Percentiles rank a stretch among this genome's conserved stretches.
These are phyloP conservation scores for Beauveria brongniartii DNA, from an alignment of 2,329 filamentous ascomycete species.

Conservation along the genomic window DNA sequence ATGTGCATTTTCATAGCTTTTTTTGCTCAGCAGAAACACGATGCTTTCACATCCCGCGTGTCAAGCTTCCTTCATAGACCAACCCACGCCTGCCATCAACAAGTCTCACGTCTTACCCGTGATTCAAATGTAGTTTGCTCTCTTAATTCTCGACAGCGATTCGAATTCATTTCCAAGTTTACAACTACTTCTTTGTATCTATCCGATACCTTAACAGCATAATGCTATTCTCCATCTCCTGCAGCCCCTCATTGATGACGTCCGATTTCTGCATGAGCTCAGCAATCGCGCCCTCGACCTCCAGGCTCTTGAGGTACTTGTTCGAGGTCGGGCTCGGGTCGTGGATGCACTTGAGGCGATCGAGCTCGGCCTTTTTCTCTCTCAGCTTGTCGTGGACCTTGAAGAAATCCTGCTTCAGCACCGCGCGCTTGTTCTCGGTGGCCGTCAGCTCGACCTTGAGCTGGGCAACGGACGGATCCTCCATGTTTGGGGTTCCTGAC, in stretches of 20 bases:
- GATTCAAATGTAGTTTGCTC: too few species aligned
- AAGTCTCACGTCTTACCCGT: too few species aligned
- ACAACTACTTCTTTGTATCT: not conserved
- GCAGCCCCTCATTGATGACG: not conserved
- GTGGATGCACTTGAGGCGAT: not conserved
- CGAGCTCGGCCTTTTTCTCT: not conserved
- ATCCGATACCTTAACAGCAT: constrained; percentile 1
- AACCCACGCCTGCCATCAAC: too few species aligned
- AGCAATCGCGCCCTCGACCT: constrained; percentile 1
- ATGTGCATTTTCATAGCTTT: too few species aligned
- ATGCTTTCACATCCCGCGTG: too few species aligned
- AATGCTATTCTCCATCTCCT: not conserved
- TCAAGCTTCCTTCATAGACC: too few species aligned
- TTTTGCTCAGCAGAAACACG: too few species aligned
- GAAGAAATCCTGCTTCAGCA: not conserved
- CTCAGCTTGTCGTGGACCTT: not conserved
- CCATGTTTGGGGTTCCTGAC: not conserved
- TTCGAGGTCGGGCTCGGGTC: not conserved
- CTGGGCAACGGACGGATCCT: not conserved
- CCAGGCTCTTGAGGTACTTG: not conserved
- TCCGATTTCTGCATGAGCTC: not conserved
- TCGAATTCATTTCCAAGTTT: too few species aligned
- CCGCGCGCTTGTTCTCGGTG: not conserved
- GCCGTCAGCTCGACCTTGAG: not conserved
- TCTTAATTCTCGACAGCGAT: too few species aligned